Conservation (phyloP, 1,284 basidiomycete species). For the Leccinum fallax region DNA sequence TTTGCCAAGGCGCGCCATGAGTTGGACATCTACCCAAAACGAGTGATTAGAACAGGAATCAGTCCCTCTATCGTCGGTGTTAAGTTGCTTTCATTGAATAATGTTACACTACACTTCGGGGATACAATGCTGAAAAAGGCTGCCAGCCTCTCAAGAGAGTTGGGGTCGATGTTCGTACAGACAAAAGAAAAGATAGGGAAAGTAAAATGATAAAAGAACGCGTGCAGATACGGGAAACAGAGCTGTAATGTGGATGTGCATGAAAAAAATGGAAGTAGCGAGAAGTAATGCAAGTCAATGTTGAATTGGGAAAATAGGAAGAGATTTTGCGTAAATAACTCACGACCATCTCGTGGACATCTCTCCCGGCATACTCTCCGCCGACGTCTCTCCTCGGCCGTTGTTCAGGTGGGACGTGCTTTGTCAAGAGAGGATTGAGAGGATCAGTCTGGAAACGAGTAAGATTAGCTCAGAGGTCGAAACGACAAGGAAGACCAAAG, state of each 20-base stretch:
- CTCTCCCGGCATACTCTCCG: conserved; percentile 69
- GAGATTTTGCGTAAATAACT: conserved; percentile 36
- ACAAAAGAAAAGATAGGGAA: conserved; percentile 28
- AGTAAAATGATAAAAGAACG: conserved; percentile 27
- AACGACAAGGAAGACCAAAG: not conserved
- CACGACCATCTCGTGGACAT: conserved; percentile 78
- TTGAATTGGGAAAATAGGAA: conserved; percentile 11
- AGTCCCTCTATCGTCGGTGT: not conserved
- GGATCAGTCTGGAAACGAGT: conserved; percentile 72
- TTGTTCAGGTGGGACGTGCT: conserved; percentile 77
- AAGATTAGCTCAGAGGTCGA: conserved; percentile 16
- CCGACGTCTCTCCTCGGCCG: conserved; percentile 70
- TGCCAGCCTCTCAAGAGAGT: conserved; percentile 15
- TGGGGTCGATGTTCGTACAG: conserved; percentile 20
- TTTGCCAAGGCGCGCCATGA: conserved; percentile 79
- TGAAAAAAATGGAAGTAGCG: conserved; percentile 10
- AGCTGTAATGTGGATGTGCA: conserved; percentile 18
- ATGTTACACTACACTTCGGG: conserved; percentile 26
- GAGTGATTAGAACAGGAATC: conserved; percentile 16
- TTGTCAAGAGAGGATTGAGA: conserved; percentile 72
- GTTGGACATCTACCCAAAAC: conserved; percentile 66
- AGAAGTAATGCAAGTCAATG: conserved; percentile 9
- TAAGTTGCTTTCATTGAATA: conserved; percentile 18
- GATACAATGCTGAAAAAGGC: conserved; percentile 22
- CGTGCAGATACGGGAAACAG: conserved; percentile 27